phyloP scores from a whole-genome alignment of 164 flowering plant genomes.

The Magnolia changhungtana region DNA sequence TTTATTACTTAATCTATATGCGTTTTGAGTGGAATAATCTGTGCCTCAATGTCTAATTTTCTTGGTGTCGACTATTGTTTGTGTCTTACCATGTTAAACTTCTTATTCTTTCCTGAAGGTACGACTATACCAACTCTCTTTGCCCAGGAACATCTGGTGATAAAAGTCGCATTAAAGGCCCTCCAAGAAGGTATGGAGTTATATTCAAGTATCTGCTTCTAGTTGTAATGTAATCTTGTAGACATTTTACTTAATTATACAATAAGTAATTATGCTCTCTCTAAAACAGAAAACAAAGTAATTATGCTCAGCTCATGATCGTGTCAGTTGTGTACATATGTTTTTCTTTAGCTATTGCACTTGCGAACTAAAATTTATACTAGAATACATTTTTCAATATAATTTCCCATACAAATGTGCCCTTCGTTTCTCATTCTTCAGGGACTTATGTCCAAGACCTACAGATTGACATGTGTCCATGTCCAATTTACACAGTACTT shows the following conservation, averaged over 20 bases:
- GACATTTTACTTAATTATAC: background rate
- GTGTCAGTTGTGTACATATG: too few species aligned
- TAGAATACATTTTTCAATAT: too few species aligned
- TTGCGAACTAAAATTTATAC: too few species aligned
- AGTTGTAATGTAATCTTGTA: too few species aligned
- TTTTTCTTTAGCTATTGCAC: too few species aligned
- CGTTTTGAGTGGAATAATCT: background rate
- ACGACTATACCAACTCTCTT: constrained; percentile 51
- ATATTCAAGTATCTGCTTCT: background rate
- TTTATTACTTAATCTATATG: background rate
- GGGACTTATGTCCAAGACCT: too few species aligned
- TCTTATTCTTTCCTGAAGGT: constrained; percentile 35
- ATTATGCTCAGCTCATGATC: too few species aligned
- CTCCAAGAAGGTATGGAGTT: constrained; percentile 49
- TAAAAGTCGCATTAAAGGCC: constrained; percentile 24
- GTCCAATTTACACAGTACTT: too few species aligned
- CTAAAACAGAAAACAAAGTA: too few species aligned
- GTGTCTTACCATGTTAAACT: background rate
- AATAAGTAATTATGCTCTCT: background rate
- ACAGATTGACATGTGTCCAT: too few species aligned
- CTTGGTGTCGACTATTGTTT: background rate
- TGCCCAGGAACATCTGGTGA: constrained; percentile 49
- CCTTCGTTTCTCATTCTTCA: too few species aligned
- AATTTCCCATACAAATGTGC: too few species aligned
- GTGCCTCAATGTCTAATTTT: background rate